Conservation (phyloP, 2,329 filamentous ascomycete genomes). For the Pseudocercospora cruenta region DNA sequence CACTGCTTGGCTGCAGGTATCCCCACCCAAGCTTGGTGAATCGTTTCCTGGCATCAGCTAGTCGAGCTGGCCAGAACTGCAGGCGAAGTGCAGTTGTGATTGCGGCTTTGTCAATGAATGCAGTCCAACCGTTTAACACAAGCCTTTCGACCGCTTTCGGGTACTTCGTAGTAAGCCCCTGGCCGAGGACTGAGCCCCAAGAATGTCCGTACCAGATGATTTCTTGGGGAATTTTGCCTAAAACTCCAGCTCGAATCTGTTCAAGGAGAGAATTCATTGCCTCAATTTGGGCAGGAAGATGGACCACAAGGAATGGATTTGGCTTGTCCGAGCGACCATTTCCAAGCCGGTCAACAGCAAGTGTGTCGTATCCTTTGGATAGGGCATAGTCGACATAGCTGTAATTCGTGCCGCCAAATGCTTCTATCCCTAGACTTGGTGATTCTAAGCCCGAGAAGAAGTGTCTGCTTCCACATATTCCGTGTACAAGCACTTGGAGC, state of each 20-base stretch:
- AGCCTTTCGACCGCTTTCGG: conserved; percentile 2
- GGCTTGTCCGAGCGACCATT: conserved; percentile 3
- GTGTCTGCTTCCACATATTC: conserved; percentile 3
- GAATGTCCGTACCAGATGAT: conserved; percentile 13
- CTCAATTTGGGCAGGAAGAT: conserved; percentile 8
- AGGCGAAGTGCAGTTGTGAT: not conserved
- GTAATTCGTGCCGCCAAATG: conserved; percentile 4
- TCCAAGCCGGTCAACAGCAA: conserved; percentile 9
- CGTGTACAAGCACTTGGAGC: conserved; percentile 4
- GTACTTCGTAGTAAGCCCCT: conserved; percentile 5
- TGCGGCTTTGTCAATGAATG: not conserved
- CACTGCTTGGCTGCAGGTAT: not conserved
- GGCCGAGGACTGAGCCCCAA: conserved; percentile 10
- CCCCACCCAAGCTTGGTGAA: not conserved
- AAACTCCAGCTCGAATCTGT: not conserved
- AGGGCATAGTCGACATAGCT: conserved; percentile 7
- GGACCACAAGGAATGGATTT: conserved; percentile 1
- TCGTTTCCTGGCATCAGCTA: not conserved
- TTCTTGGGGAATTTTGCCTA: not conserved
- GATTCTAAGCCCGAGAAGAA: not conserved
- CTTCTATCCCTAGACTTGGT: not conserved
- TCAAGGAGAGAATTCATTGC: conserved; percentile 10
- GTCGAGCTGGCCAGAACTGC: conserved; percentile 1
- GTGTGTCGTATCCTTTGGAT: conserved; percentile 8
- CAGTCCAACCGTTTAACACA: conserved; percentile 1